Percentiles rank a stretch among this genome's conserved stretches.
Conservation (phyloP, 1,284 basidiomycete genomes). For the Naganishia cerealis region DNA sequence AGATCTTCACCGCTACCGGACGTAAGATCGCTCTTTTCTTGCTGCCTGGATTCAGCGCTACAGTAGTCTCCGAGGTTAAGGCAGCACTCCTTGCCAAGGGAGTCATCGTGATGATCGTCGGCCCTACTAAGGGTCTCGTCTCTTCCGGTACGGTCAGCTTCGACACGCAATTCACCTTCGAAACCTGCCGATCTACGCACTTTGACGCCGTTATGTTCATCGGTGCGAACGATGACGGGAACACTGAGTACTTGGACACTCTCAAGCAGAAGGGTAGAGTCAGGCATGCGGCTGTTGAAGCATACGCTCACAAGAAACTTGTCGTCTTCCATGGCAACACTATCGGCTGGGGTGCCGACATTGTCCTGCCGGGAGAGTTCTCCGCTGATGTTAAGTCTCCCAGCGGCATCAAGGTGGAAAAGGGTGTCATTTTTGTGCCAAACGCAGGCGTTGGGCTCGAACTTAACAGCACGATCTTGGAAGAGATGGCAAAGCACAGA, state of each 20-base stretch:
- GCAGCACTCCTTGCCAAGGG: constrained; percentile 59
- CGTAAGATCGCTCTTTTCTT: constrained; percentile 70
- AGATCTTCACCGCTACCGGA: constrained; percentile 55
- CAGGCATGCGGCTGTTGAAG: constrained; percentile 68
- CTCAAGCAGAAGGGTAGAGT: constrained; percentile 58
- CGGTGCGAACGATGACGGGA: constrained; percentile 56
- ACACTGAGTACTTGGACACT: constrained; percentile 42
- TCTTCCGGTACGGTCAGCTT: constrained; percentile 48
- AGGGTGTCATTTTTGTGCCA: constrained; percentile 51
- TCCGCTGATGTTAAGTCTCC: constrained; percentile 38
- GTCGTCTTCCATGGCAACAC: constrained; percentile 68
- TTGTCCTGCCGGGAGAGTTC: constrained; percentile 49
- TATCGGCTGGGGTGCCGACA: constrained; percentile 45
- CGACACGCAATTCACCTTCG: constrained; percentile 67
- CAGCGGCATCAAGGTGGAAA: constrained; percentile 42
- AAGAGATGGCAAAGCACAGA: constrained; percentile 49
- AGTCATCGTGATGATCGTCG: constrained; percentile 67
- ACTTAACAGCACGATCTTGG: constrained; percentile 49
- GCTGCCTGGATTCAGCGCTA: constrained; percentile 68
- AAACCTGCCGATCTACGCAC: constrained; percentile 72
- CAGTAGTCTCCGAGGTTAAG: constrained; percentile 63
- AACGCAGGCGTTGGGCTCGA: constrained; percentile 47
- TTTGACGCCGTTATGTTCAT: constrained; percentile 77
- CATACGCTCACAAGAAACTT: constrained; percentile 74
- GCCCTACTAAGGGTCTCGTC: constrained; percentile 65